phyloP scores from a whole-genome alignment of 345 rosid species.

The Ceriops tagal region DNA sequence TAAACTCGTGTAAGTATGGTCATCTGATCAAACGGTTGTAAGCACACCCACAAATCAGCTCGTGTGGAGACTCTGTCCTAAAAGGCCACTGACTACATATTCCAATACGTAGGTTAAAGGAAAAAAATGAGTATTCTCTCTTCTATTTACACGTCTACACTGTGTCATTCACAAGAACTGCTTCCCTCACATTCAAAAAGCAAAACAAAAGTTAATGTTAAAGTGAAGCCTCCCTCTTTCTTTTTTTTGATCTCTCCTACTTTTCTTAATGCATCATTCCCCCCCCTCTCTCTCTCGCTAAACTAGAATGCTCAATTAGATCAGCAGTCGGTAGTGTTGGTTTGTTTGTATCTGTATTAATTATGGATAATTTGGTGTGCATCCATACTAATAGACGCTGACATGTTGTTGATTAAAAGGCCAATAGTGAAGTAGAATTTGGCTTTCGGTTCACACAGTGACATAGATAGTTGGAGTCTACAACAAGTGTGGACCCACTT shows the following conservation, averaged over 20 bases:
- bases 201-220: slow-evolving; percentile 4
- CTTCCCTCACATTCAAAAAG: not conserved
- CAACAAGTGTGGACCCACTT: not conserved
- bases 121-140: too few species aligned
- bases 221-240: slow-evolving; percentile 1
- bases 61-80: too few species aligned
- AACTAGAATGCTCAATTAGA: not conserved
- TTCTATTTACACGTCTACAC: not conserved
- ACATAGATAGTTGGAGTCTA: not conserved
- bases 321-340: not conserved
- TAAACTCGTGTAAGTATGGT: too few species aligned
- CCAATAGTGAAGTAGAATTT: too few species aligned
- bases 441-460: not conserved
- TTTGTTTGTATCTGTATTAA: too few species aligned
- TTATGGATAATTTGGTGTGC: too few species aligned
- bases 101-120: too few species aligned
- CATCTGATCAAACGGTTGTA: too few species aligned
- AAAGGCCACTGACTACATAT: too few species aligned
- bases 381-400: too few species aligned
- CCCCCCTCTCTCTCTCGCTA: not conserved
- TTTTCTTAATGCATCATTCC: not conserved
- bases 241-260: not conserved
- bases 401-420: too few species aligned
- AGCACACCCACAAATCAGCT: too few species aligned
- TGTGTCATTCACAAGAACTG: slow-evolving; percentile 1